phyloP scores from a whole-genome alignment of 257 asterid species.

The Perilla frutescens region DNA sequence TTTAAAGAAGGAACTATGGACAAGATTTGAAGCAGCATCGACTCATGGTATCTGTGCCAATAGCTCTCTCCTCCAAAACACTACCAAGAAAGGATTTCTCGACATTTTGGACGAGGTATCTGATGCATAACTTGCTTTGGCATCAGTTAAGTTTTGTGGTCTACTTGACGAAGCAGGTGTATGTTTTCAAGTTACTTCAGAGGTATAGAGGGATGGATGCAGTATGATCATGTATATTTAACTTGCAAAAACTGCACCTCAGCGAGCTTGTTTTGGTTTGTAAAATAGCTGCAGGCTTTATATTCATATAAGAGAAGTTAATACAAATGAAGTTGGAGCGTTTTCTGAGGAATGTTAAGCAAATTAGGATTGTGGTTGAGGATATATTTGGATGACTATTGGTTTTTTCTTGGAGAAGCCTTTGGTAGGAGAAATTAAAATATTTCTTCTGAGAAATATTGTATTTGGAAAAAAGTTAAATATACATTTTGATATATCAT shows the following conservation, averaged over 20 bases:
- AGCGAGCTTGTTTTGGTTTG: neutral
- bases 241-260: slow-evolving; percentile 20
- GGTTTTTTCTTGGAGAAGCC: too few relatives aligned
- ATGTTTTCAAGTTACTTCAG: slow-evolving; percentile 10
- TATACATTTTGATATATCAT: too few relatives aligned
- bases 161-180: slow-evolving; percentile 5
- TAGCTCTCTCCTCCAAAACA: slow-evolving; percentile 35
- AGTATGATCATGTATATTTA: neutral
- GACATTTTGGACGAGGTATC: slow-evolving; percentile 78
- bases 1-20: slow-evolving; percentile 93
- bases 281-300: neutral
- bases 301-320: too few relatives aligned
- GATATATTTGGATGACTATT: neutral
- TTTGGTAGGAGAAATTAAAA: too few relatives aligned
- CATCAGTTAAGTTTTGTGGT: slow-evolving; percentile 20
- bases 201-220: neutral
- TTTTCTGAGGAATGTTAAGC: neutral
- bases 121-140: slow-evolving; percentile 35
- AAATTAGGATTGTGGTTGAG: too few relatives aligned
- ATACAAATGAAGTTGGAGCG: neutral
- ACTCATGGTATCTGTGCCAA: slow-evolving; percentile 46
- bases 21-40: slow-evolving; percentile 85
- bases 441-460: too few relatives aligned
- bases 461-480: too few relatives aligned
- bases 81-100: slow-evolving; percentile 64